Conservation (phyloP, 805 yeast genomes). For the Candida golubevii region DNA sequence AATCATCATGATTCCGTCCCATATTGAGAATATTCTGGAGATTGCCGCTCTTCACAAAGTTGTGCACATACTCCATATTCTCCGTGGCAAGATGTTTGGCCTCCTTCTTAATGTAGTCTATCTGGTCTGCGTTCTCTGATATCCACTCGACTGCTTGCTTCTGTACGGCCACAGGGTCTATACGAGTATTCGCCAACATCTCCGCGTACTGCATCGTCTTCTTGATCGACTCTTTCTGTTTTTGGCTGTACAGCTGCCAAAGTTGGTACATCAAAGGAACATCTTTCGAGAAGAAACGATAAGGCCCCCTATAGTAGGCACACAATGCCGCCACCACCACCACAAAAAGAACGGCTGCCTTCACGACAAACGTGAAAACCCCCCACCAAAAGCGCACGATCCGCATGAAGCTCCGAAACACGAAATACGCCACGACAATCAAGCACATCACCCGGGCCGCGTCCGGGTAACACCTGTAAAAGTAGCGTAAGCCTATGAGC, state of each 20-base stretch:
- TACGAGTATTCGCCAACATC: neutral
- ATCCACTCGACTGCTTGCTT: constrained; percentile 5
- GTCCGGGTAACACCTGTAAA: constrained; percentile 7
- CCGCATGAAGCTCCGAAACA: constrained; percentile 7
- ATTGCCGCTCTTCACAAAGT: neutral
- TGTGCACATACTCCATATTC: constrained; percentile 2
- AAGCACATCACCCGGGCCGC: constrained; percentile 5
- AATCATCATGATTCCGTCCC: neutral
- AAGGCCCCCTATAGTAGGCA: constrained; percentile 11
- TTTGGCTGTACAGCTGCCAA: constrained; percentile 8
- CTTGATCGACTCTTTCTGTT: constrained; percentile 1
- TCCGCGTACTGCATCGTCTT: constrained; percentile 1
- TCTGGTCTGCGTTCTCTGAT: constrained; percentile 6
- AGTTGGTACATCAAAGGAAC: constrained; percentile 3
- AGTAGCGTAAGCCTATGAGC: constrained; percentile 4
- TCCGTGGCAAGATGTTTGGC: constrained; percentile 5
- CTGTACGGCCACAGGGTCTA: constrained; percentile 4
- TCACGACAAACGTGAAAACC: constrained; percentile 5
- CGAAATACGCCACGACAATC: constrained; percentile 7
- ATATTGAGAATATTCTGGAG: neutral
- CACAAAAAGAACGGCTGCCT: constrained; percentile 3
- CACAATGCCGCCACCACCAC: neutral
- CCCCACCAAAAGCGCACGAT: constrained; percentile 13
- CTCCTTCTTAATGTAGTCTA: constrained; percentile 5
- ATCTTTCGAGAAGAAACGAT: constrained; percentile 10